Evolutionary conservation across 257 asterid species (phyloP).

Genomic region (Anisodus acutangulus): DNA sequence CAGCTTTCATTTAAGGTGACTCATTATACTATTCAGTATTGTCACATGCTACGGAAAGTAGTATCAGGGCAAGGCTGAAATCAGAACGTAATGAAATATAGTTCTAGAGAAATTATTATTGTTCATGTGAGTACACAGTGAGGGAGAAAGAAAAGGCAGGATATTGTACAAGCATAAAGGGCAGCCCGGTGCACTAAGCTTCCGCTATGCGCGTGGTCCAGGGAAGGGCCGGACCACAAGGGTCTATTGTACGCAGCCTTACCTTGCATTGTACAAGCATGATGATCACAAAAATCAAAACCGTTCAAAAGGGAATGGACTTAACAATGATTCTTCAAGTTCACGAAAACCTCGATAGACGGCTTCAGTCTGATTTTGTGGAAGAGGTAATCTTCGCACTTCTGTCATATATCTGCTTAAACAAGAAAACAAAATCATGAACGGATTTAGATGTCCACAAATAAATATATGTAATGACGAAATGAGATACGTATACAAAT

Average conservation of each 20-base stretch:
- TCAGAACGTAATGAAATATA: background rate
- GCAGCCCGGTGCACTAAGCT: too few relatives aligned
- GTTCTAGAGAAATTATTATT: background rate
- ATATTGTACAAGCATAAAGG: conserved; percentile 22
- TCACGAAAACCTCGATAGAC: conserved; percentile 81
- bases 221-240: too few relatives aligned
- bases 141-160: background rate
- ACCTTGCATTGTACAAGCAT: too few relatives aligned
- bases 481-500: background rate
- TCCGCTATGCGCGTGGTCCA: too few relatives aligned
- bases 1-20: background rate
- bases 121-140: background rate
- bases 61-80: conserved; percentile 1
- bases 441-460: background rate
- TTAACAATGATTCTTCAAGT: conserved; percentile 83
- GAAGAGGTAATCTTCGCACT: conserved; percentile 79
- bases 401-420: conserved; percentile 83
- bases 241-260: too few relatives aligned
- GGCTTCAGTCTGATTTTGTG: conserved; percentile 78
- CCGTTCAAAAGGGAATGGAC: conserved; percentile 59
- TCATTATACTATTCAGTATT: background rate
- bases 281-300: conserved; percentile 40
- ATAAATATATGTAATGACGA: background rate
- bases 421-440: conserved; percentile 2
- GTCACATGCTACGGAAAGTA: background rate